Base-by-base conservation (phyloP, 163 green algal genomes). In the Trebouxia gelatinosa region DNA sequence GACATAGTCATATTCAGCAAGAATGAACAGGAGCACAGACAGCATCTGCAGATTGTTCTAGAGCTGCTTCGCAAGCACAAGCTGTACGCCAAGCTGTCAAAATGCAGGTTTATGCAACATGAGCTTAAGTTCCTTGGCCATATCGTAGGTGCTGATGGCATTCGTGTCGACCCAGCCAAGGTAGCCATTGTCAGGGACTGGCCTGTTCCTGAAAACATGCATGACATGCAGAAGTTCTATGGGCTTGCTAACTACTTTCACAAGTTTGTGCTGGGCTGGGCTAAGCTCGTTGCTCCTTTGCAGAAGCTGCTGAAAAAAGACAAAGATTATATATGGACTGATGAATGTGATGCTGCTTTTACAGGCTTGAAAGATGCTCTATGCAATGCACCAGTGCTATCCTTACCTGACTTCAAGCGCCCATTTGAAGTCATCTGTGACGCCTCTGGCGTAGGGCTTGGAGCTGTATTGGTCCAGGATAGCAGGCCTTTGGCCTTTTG, bases 1-100 rank as follows among this genome's bases (percentile, higher is more conserved):
- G 86, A 90, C 38, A 82, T 90, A 17, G 34, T 87, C 2, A 77
- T 90, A 0, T 87, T 75, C 38, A 79, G 39, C 59, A 82, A 80
- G 59, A 80, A 65, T 62, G 48, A 43, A 17, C 77, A 81, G n/a
- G 82, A 87, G 37, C 81, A 87, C 65, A 1, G 74, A 5, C 16
- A 74, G 43, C 86, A 90, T 81, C 9, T 90, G 39, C 23, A 50
- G 32, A 65, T 46, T 35, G 82, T 86, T 13, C 59, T 88, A 0
- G 26, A 82, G 3, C 5, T 65, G 5, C 35, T 87, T 29, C 65
- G 77, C 4, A 2, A 83, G 17, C 67, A 88, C 19, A 64, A 82
- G 32, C 54, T 88, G 0, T 82, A 84, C 65, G 74, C 48, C 1
- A 85, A 84, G 16, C 37, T 79, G 2, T 48, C 21, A 21, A 88